Conservation (phyloP, 208 protist genomes). For the Crithidia brevicula region DNA sequence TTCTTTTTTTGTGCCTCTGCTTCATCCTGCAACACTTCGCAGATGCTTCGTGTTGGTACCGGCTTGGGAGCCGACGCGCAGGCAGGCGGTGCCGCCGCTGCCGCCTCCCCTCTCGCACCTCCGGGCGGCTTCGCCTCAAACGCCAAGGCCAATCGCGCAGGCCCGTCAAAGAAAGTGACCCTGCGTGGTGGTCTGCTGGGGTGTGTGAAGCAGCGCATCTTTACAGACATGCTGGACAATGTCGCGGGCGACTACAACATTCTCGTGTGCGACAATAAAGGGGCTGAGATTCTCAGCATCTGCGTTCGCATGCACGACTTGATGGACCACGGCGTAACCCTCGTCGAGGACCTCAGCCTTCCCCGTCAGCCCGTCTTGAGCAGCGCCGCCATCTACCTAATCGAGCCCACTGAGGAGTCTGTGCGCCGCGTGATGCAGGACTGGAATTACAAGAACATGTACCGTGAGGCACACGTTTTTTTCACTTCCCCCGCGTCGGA, state of each 20-base stretch:
- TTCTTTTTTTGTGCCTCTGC: no score
- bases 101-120: background rate
- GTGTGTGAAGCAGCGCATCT: slow-evolving; percentile 57
- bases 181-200: slow-evolving; percentile 53
- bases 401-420: slow-evolving; percentile 48
- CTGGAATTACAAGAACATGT: slow-evolving; percentile 58
- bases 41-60: slow-evolving; percentile 12
- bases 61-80: slow-evolving; percentile 1
- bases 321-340: slow-evolving; percentile 74
- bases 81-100: background rate
- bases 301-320: slow-evolving; percentile 79
- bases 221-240: slow-evolving; percentile 64
- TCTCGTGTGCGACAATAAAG: slow-evolving; percentile 66
- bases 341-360: slow-evolving; percentile 75
- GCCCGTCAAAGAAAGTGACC: slow-evolving; percentile 16
- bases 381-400: slow-evolving; percentile 75
- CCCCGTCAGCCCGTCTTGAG: slow-evolving; percentile 67
- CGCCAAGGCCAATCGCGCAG: slow-evolving; percentile 20
- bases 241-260: slow-evolving; percentile 67
- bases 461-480: slow-evolving; percentile 81
- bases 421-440: slow-evolving; percentile 66
- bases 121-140: background rate
- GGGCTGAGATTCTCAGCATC: slow-evolving; percentile 58
- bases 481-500: slow-evolving; percentile 55
- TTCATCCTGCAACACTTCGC: no score